Percentiles rank a stretch among this genome's conserved stretches.
These are phyloP conservation scores for Amanita subjunquillea DNA, from an alignment of 768 basidiomycete genomes.

Conservation along the genomic window DNA sequence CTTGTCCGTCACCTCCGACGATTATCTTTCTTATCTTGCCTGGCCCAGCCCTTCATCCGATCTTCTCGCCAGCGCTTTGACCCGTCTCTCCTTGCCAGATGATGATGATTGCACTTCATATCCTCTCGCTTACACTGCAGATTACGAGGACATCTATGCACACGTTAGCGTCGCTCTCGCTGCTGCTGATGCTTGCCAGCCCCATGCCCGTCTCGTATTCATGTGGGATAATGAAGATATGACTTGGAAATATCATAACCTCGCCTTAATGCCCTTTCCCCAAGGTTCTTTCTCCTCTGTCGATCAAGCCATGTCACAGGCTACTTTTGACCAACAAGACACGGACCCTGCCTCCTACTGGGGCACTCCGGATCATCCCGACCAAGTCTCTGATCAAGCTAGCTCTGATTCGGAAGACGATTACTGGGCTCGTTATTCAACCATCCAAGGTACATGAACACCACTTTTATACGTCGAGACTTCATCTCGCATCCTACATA, in stretches of 20 bases:
- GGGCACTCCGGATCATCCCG: constrained; percentile 47
- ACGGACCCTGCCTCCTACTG: constrained; percentile 56
- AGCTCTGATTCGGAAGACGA: constrained; percentile 39
- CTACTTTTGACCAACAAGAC: constrained; percentile 19
- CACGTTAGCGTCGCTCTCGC: constrained; percentile 40
- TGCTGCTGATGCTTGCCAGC: constrained; percentile 11
- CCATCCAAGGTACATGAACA: constrained; percentile 47
- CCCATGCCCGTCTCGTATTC: constrained; percentile 52
- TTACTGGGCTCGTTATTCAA: constrained; percentile 69
- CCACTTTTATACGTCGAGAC: background rate
- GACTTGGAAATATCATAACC: constrained; percentile 66
- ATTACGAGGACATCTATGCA: constrained; percentile 43
- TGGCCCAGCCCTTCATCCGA: constrained; percentile 42
- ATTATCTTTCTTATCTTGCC: constrained; percentile 47
- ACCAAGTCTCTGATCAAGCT: constrained; percentile 10
- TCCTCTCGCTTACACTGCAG: constrained; percentile 26
- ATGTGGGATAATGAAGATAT: constrained; percentile 40
- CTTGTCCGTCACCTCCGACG: constrained; percentile 40
- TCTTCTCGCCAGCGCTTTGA: constrained; percentile 16
- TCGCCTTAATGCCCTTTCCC: constrained; percentile 64
- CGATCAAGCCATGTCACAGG: constrained; percentile 16
- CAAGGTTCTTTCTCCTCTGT: constrained; percentile 22
- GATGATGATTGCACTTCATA: constrained; percentile 10
- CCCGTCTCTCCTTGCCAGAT: constrained; percentile 34
- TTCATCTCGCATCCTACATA: background rate